phyloP scores from a whole-genome alignment of 371 early-diverging fungal genomes.

The Saksenaea vasiformis region DNA sequence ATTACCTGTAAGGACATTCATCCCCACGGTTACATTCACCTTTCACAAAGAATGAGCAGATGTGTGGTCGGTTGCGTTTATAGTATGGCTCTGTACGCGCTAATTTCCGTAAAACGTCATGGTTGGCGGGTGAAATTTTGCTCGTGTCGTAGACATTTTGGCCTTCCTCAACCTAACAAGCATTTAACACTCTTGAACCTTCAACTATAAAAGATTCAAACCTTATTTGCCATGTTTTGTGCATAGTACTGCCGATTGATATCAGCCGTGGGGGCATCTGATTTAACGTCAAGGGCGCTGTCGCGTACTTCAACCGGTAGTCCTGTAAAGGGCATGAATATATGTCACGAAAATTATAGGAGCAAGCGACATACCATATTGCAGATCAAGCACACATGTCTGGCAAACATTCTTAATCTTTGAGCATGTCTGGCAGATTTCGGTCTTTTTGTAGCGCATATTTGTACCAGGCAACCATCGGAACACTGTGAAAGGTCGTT shows the following conservation, averaged over 20 bases:
- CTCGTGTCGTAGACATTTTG: constrained; percentile 71
- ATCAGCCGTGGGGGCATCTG: constrained; percentile 78
- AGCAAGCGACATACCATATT: constrained; percentile 65
- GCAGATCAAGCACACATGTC: constrained; percentile 94
- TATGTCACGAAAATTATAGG: not conserved
- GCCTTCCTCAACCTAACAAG: constrained; percentile 42
- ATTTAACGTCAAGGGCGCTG: constrained; percentile 73
- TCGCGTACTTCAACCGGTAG: constrained; percentile 95
- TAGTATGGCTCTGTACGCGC: constrained; percentile 91
- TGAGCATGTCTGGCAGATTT: constrained; percentile 96
- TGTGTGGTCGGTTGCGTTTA: constrained; percentile 86
- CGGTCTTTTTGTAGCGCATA: constrained; percentile 96
- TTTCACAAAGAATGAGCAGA: constrained; percentile 95
- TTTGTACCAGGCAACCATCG: constrained; percentile 95
- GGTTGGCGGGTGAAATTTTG: constrained; percentile 76
- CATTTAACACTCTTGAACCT: constrained; percentile 3
- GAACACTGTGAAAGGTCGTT: constrained; percentile 94
- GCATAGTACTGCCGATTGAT: constrained; percentile 90
- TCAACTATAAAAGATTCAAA: constrained; percentile 23
- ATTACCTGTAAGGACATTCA: constrained; percentile 83
- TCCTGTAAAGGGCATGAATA: constrained; percentile 31
- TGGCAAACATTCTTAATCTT: constrained; percentile 98
- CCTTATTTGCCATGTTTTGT: constrained; percentile 80
- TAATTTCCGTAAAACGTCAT: constrained; percentile 78
- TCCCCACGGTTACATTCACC: constrained; percentile 92